phyloP scores from a whole-genome alignment of 768 basidiomycete species.

The Suillus cothurnatus region DNA sequence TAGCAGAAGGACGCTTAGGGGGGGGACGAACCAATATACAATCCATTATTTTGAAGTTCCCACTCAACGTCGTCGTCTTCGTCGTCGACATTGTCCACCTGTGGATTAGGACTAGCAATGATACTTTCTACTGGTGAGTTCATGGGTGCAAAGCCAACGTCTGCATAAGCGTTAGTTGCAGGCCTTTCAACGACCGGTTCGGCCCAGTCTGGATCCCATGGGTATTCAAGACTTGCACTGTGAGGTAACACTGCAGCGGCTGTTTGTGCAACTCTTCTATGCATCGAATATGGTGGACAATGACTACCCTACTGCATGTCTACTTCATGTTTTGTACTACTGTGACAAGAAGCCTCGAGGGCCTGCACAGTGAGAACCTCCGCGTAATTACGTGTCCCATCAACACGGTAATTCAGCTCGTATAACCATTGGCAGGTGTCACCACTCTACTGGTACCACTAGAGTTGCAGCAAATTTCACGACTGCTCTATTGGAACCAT shows the following conservation, averaged over 20 bases:
- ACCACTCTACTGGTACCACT: not conserved
- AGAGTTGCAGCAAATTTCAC: no score
- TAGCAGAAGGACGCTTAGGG: no score
- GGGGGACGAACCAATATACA: conserved; percentile 47
- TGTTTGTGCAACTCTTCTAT: conserved; percentile 35
- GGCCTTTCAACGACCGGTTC: no score
- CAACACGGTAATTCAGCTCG: not conserved
- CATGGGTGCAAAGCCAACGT: conserved; percentile 30
- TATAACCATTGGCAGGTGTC: not conserved
- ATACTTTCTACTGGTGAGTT: conserved; percentile 34
- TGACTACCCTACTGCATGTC: not conserved
- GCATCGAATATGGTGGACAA: conserved; percentile 22
- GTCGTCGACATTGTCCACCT: conserved; percentile 38
- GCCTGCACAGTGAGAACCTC: not conserved
- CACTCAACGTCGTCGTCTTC: conserved; percentile 48
- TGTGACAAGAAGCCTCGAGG: not conserved
- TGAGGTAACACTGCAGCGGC: conserved; percentile 30
- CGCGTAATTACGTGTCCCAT: not conserved
- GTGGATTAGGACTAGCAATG: conserved; percentile 38
- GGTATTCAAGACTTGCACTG: conserved; percentile 14
- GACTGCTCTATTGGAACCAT: no score
- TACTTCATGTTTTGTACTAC: not conserved
- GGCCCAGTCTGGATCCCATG: conserved; percentile 21
- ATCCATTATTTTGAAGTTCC: conserved; percentile 49
- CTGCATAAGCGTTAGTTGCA: conserved; percentile 11